These are phyloP conservation scores for Pterocarpus santalinus DNA, from an alignment of 306 rosid species.

Conservation along the genomic window DNA sequence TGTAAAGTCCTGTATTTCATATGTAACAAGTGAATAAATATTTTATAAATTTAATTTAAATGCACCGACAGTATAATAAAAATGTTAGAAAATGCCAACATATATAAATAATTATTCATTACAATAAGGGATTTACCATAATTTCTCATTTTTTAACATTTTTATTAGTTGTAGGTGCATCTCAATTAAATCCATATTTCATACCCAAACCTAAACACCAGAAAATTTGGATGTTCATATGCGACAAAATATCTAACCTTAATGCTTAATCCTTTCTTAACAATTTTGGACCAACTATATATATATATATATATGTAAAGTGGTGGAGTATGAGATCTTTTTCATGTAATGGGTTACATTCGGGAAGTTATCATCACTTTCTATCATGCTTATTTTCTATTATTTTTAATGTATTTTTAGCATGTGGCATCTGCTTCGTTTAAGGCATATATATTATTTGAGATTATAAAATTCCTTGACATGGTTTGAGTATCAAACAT, in stretches of 20 bases:
- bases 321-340: background rate
- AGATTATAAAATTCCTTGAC: background rate
- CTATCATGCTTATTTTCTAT: background rate
- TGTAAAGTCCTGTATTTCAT: background rate
- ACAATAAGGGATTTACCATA: too few species aligned
- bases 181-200: background rate
- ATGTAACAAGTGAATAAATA: background rate
- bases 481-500: conserved; percentile 28
- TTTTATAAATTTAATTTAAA: too few species aligned
- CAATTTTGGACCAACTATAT: background rate
- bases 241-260: background rate
- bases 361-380: background rate
- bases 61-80: too few species aligned
- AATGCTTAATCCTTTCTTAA: background rate
- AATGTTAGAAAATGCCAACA: too few species aligned
- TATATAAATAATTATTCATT: too few species aligned
- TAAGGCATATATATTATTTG: background rate
- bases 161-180: background rate
- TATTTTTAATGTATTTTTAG: background rate
- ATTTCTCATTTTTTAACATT: too few species aligned
- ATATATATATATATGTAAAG: background rate
- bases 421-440: background rate
- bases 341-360: background rate
- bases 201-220: background rate
- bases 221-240: background rate